Base-by-base conservation (phyloP, 176 grass and related monocot species). In the Thalia dealbata region DNA sequence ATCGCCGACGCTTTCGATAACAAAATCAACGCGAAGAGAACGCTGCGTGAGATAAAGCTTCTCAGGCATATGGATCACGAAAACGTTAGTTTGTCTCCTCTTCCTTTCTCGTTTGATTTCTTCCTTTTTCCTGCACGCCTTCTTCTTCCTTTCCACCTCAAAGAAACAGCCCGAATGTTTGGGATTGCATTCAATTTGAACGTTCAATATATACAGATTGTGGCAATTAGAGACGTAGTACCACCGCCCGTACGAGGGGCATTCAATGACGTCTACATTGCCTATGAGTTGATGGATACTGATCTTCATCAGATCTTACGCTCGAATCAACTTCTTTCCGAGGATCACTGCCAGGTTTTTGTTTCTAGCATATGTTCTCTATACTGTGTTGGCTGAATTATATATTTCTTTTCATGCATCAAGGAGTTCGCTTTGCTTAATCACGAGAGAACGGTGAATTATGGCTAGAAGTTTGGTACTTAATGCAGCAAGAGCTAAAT, bases 1-100 rank as follows among this genome's bases (percentile, higher is more conserved):
- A 96, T 96, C 77, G 91, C 88, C 54, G 91, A 96, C 78, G 91
- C 91, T 54, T 96, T 96, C 76, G 91, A 96, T 72, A 96, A 96
- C 81, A 38, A 38, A 4, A 38, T 38, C 4, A 4, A 38, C 4
- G 32, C 32, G 3, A 38, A 38, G 32, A 38, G 91, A 60, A 96
- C 91, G 77, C 88, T 96, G 28, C 73, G 91, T 43, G 91, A 96
- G 86, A 96, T 96, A 74, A 96, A 96, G 83, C 86, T 96, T 77
- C 91, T 96, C 54, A 86, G 91, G 58, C 91, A 96, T 79, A 84
- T 96, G 91, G 91, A 96, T 78, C 91, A 96, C 61, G 91, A 96
- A 84, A 96, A 96, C 80, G 16, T 38, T 38, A 38, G 32, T 38
- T 4, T 38, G 3, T 38, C 4, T 38, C 32, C 32, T 38, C 3